phyloP scores from a whole-genome alignment of 345 rosid species.

The Microcos paniculata region DNA sequence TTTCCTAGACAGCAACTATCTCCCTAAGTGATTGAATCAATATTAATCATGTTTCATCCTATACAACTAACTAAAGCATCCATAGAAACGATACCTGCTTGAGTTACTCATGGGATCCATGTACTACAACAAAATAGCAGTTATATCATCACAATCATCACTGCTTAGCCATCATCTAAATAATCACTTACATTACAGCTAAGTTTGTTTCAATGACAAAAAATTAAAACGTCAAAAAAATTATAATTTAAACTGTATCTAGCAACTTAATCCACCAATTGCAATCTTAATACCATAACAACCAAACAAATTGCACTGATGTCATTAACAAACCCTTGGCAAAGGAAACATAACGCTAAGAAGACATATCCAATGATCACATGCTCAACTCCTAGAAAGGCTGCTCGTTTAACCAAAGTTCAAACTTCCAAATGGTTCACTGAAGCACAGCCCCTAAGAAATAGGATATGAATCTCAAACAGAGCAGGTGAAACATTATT shows the following conservation, averaged over 20 bases:
- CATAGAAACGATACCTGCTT: background rate
- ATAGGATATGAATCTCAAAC: background rate
- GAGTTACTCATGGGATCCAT: background rate
- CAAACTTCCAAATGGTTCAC: slow-evolving; percentile 2
- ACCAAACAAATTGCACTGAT: background rate
- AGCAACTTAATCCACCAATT: slow-evolving; percentile 3
- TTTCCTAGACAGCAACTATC: background rate
- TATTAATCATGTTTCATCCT: background rate
- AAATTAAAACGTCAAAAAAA: background rate
- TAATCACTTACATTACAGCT: background rate
- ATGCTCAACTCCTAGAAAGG: background rate
- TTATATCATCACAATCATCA: background rate
- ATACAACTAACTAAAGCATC: background rate
- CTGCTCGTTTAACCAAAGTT: background rate
- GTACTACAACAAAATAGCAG: background rate
- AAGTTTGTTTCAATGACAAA: background rate
- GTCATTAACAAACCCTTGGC: background rate
- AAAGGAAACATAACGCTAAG: background rate
- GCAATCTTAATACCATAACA: background rate
- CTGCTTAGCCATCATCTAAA: background rate
- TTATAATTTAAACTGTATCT: background rate
- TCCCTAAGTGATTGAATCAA: background rate
- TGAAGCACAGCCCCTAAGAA: background rate
- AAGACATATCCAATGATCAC: background rate
- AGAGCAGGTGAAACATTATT: background rate